phyloP scores from a whole-genome alignment of 169 alveolate genomes.

The Cytauxzoon felis region DNA sequence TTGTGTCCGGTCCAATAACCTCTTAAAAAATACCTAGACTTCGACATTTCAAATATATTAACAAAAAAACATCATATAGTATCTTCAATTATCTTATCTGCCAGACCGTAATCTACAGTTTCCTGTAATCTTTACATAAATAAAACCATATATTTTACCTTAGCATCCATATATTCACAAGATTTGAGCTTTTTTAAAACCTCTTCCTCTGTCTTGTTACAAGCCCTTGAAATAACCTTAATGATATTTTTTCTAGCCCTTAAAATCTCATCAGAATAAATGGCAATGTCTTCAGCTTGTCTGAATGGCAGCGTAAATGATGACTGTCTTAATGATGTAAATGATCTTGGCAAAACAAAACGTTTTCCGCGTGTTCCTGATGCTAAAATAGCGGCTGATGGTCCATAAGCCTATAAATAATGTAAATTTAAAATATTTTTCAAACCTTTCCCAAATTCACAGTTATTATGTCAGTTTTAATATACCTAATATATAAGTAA shows the following conservation, averaged over 20 bases:
- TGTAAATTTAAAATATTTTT: conserved; percentile 11
- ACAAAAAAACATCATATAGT: not conserved
- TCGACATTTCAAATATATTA: not conserved
- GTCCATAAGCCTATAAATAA: conserved; percentile 67
- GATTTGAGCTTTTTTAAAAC: conserved; percentile 9
- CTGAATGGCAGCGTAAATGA: conserved; percentile 55
- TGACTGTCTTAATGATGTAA: conserved; percentile 63
- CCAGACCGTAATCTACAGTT: conserved; percentile 45
- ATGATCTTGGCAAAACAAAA: conserved; percentile 64
- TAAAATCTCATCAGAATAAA: conserved; percentile 65
- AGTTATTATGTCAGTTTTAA: conserved; percentile 41
- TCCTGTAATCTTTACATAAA: not conserved
- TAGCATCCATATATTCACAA: conserved; percentile 27
- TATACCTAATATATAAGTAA: not conserved
- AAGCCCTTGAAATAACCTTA: conserved; percentile 47
- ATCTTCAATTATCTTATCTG: conserved; percentile 36
- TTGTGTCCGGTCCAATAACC: no score
- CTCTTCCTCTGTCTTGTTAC: conserved; percentile 35
- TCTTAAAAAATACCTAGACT: no score
- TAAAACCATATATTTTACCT: not conserved
- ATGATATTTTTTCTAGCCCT: conserved; percentile 62
- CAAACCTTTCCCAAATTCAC: conserved; percentile 55
- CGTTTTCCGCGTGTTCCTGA: conserved; percentile 70
- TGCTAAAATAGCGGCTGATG: conserved; percentile 65
- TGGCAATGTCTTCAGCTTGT: conserved; percentile 70